Percentiles rank a stretch among this genome's conserved stretches.
phyloP scores from a whole-genome alignment of 306 rosid genomes.

The Cicer chorassanicum region DNA sequence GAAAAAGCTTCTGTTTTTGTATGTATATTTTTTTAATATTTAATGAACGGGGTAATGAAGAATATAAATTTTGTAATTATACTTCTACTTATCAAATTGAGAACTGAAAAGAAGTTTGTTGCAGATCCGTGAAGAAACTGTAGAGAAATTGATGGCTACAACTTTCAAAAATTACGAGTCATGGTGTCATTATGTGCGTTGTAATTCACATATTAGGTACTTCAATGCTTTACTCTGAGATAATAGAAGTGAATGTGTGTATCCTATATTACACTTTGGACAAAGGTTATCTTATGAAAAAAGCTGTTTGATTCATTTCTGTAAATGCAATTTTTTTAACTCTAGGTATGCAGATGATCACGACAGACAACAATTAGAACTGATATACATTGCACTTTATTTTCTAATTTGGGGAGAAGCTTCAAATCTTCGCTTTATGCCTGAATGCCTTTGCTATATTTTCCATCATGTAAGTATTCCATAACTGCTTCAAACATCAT shows the following conservation, averaged over 20 bases:
- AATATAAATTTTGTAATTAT: conserved; percentile 26
- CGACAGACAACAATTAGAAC: conserved; percentile 64
- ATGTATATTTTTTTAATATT: conserved; percentile 16
- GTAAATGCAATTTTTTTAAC: conserved; percentile 28
- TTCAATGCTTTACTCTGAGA: conserved; percentile 38
- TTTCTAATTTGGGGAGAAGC: conserved; percentile 99
- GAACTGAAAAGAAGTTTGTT: conserved; percentile 50
- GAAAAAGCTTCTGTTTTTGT: conserved; percentile 32
- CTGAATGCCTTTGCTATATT: conserved; percentile 96
- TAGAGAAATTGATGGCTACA: conserved; percentile 54
- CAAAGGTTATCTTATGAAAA: conserved; percentile 35
- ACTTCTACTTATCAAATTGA: conserved; percentile 27
- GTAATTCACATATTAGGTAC: conserved; percentile 67
- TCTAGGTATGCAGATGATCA: conserved; percentile 57
- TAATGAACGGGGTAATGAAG: not conserved
- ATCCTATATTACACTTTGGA: conserved; percentile 34
- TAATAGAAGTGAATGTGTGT: conserved; percentile 35
- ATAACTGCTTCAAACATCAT: conserved; percentile 17
- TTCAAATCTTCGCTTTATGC: conserved; percentile 97
- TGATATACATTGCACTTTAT: conserved; percentile 86
- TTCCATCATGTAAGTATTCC: conserved; percentile 80
- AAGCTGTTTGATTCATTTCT: conserved; percentile 41
- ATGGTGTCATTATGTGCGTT: conserved; percentile 85
- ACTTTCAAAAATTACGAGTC: conserved; percentile 85
- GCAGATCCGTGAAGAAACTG: conserved; percentile 73